Evolutionary conservation across 83 land plant genomes (phyloP).

Genomic region (Thuja plicata): DNA sequence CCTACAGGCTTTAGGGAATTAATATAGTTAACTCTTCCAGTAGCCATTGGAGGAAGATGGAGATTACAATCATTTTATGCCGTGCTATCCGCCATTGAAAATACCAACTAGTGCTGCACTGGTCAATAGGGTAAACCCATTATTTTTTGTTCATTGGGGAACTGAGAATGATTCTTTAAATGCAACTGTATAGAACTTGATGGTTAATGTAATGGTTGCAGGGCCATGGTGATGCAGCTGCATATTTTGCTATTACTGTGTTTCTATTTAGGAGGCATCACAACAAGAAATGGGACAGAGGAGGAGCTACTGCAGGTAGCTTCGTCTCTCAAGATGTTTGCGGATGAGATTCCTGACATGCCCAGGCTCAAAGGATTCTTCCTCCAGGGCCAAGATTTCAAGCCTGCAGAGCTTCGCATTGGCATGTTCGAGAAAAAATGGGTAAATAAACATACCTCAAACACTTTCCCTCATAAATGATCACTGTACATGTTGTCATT

Average conservation of each 20-base stretch:
- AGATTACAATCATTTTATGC: no score
- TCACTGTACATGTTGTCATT: no score
- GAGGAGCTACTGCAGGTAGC: background rate
- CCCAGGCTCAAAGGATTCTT: constrained; percentile 17
- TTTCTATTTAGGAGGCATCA: background rate
- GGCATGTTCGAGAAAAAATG: constrained; percentile 23
- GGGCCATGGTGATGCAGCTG: background rate
- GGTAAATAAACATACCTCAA: constrained; percentile 5
- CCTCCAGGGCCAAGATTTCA: background rate
- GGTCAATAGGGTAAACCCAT: background rate
- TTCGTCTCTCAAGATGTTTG: constrained; percentile 22
- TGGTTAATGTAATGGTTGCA: background rate
- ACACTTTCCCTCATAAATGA: no score
- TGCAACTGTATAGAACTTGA: background rate
- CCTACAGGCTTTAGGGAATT: no score
- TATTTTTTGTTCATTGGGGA: background rate
- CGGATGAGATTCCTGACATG: constrained; percentile 30
- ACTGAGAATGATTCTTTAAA: background rate
- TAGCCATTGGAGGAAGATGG: no score
- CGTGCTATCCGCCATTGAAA: no score
- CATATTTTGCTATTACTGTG: background rate
- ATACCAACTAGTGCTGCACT: no score
- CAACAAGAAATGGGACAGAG: background rate
- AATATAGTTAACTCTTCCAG: no score
- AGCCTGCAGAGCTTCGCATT: constrained; percentile 15